A percentile compares a stretch with the other conserved stretches of the same genome.
These are phyloP conservation scores for Alternaria incomplexa DNA, from an alignment of 2,329 filamentous ascomycete genomes.

Conservation along the genomic window DNA sequence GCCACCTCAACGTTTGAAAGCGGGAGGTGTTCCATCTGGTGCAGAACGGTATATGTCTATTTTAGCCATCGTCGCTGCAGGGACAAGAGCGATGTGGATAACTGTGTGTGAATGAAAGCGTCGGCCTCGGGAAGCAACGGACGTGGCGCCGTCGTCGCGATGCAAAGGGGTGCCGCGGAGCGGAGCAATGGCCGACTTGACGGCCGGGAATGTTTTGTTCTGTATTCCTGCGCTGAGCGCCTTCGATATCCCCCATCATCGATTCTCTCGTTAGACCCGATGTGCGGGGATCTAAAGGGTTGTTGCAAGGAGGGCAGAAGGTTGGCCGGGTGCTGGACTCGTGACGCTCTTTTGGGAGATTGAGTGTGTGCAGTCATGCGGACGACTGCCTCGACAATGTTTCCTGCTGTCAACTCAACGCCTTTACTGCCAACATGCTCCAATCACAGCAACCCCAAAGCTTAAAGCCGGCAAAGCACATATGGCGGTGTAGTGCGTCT, in stretches of 20 bases:
- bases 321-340: conserved; percentile 1
- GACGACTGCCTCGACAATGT: conserved; percentile 10
- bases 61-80: conserved; percentile 5
- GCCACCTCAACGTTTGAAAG: not conserved
- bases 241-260: not conserved
- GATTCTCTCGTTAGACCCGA: not conserved
- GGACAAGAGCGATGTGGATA: conserved; percentile 7
- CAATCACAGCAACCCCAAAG: conserved; percentile 3
- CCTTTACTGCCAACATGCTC: not conserved
- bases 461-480: conserved; percentile 10
- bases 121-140: conserved; percentile 2
- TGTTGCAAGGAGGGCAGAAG: not conserved
- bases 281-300: not conserved
- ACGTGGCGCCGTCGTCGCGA: not conserved
- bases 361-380: not conserved
- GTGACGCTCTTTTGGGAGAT: not conserved
- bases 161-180: conserved; percentile 1
- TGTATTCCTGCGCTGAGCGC: not conserved
- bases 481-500: conserved; percentile 9
- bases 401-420: conserved; percentile 1
- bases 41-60: conserved; percentile 1
- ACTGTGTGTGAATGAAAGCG: not conserved
- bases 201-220: not conserved
- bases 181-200: conserved; percentile 1
- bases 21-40: not conserved